These are phyloP conservation scores for Schizonepeta tenuifolia DNA, from an alignment of 257 asterid genomes.

Conservation along the genomic window DNA sequence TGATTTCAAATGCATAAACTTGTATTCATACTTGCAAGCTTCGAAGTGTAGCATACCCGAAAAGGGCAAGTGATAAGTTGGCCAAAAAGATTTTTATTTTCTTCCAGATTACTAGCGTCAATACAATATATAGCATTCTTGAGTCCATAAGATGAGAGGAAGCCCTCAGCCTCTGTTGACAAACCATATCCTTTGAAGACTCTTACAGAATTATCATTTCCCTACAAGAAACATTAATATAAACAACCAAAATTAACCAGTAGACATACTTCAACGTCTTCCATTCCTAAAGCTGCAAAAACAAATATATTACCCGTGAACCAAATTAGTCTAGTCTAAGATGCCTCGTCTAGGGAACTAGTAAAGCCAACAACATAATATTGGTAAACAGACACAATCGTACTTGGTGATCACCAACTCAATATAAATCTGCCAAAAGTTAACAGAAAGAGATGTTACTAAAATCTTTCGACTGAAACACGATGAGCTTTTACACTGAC, in stretches of 20 bases:
- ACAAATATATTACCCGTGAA: neutral
- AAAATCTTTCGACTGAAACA: neutral
- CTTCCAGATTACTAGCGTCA: slow-evolving; percentile 59
- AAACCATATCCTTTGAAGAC: slow-evolving; percentile 81
- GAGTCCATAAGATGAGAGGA: slow-evolving; percentile 82
- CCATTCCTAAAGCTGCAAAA: neutral
- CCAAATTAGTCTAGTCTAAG: neutral
- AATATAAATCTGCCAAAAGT: neutral
- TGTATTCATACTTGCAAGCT: neutral
- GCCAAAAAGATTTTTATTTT: slow-evolving; percentile 87
- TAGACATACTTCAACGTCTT: neutral
- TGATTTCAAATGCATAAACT: slow-evolving; percentile 1
- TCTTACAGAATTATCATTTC: slow-evolving; percentile 60
- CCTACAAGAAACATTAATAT: slow-evolving; percentile 45
- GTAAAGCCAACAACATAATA: neutral
- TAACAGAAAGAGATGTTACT: neutral
- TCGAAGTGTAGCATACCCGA: slow-evolving; percentile 57
- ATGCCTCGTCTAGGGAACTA: slow-evolving; percentile 8
- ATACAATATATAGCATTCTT: slow-evolving; percentile 75
- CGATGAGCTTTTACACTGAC: neutral
- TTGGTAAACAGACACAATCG: neutral
- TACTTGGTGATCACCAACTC: neutral
- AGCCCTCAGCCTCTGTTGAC: slow-evolving; percentile 76
- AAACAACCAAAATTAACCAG: slow-evolving; percentile 11
- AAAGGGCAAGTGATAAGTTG: slow-evolving; percentile 73